Base-by-base conservation (phyloP, 2,329 filamentous ascomycete species). In the Pseudophaeomoniella oleicola region DNA sequence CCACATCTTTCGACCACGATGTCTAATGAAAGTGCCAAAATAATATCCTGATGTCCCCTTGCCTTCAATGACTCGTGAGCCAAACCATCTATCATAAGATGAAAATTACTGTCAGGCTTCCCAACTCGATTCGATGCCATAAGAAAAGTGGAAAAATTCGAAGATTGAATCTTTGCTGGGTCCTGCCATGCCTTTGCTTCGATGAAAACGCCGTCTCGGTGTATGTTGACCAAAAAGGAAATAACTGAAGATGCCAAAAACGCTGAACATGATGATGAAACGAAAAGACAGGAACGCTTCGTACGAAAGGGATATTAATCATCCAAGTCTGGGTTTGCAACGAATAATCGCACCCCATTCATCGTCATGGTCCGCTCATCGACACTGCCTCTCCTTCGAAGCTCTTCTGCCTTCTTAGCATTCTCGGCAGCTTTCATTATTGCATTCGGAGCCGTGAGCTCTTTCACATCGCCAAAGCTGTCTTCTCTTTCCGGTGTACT, bases 391-490 rank as follows among this genome's bases (percentile, higher is more conserved):
- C 62, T 53, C 36, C 63, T 55, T 43, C 59, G 53, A 40, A 66
- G 46, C 37, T 65, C 62, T 13, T 64, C 62, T 6, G 56, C 54
- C 39, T 53, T 59, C 30, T 57, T 58, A 16, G 52, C 54, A 37
- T 62, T 60, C 16, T 58, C 49, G 19, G 53, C 46, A 10, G 59
- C 58, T 2, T 51, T 42, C 27, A 49, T 59, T 15, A 54, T 57
- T 9, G 60, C 54, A 42, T 46, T 60, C 2, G 64, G 56, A 38
- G 59, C 55, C 45, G 59, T 52, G 53, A 77, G 64, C 19, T 67
- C 63, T 14, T 65, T 66, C 27, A 72, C 51, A 4, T 62, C 60
- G 16, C 71, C 72, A 49, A 75, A 75, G 37, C 60, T 62, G 40
- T 69, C 64, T 39, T 71, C 68, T 27, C 61, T 55, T 30, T 67